Evolutionary conservation across 257 asterid species (phyloP).

Genomic region (Lavandula angustifolia): DNA sequence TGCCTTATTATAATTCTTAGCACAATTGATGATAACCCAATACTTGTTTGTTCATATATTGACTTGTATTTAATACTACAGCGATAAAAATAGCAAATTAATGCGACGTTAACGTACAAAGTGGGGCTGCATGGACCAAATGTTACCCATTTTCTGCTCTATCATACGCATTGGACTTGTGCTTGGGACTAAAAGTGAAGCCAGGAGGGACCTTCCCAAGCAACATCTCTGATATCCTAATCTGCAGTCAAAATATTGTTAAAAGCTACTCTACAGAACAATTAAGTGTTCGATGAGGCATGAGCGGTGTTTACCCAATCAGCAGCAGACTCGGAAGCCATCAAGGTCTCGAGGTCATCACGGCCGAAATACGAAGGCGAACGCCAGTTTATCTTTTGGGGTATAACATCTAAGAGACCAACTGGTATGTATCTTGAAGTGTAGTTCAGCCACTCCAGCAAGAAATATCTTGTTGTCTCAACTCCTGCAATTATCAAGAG

Average conservation of each 20-base stretch:
- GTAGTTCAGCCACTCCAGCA: constrained; percentile 93
- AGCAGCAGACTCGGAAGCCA: constrained; percentile 98
- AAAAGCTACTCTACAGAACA: background rate
- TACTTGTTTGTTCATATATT: background rate
- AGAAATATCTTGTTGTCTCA: constrained; percentile 88
- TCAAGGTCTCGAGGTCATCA: constrained; percentile 87
- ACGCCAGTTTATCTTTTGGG: constrained; percentile 81
- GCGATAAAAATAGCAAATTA: background rate
- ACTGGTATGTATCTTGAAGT: constrained; percentile 84
- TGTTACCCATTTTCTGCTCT: constrained; percentile 80
- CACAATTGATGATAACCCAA: background rate
- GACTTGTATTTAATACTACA: too few relatives aligned
- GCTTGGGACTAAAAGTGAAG: constrained; percentile 86
- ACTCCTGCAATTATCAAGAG: constrained; percentile 52
- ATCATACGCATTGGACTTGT: constrained; percentile 94
- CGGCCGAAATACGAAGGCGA: constrained; percentile 88
- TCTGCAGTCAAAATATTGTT: constrained; percentile 42
- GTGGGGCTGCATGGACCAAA: background rate
- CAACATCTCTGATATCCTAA: constrained; percentile 85
- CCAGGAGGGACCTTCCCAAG: constrained; percentile 94
- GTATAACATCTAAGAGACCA: constrained; percentile 82
- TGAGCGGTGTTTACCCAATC: constrained; percentile 69
- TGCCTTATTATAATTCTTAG: background rate
- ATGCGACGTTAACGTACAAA: background rate
- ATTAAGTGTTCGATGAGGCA: background rate